Percentiles rank a stretch among this genome's conserved stretches.
Conservation (phyloP, 805 yeast species). For the Cyberlindnera bimundalis region DNA sequence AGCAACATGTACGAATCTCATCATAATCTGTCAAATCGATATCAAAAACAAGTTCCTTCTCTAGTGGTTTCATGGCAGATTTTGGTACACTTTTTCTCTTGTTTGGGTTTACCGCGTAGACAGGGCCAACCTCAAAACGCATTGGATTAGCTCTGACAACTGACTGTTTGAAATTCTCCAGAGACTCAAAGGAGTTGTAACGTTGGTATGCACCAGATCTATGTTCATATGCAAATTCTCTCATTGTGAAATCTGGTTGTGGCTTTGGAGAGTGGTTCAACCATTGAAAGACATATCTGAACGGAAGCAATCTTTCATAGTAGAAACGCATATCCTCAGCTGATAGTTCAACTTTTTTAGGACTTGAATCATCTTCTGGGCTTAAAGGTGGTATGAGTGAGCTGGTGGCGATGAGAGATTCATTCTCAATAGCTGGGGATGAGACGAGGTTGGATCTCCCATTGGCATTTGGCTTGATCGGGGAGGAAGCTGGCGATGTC, state of each 20-base stretch:
- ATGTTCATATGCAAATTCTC: conserved; percentile 93
- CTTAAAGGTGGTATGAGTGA: neutral
- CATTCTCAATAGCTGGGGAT: conserved; percentile 18
- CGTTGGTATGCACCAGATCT: conserved; percentile 87
- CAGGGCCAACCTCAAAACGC: conserved; percentile 94
- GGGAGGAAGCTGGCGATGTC: conserved; percentile 24
- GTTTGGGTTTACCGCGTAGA: conserved; percentile 83
- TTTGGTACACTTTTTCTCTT: conserved; percentile 76
- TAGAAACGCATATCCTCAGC: conserved; percentile 67
- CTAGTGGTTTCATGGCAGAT: conserved; percentile 70
- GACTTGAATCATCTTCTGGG: neutral
- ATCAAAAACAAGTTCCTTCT: conserved; percentile 91
- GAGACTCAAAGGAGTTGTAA: conserved; percentile 68
- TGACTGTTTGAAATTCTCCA: conserved; percentile 73
- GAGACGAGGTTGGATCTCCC: conserved; percentile 15
- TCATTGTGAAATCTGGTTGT: conserved; percentile 70
- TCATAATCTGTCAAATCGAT: conserved; percentile 98
- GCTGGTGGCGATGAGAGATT: conserved; percentile 1
- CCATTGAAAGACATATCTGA: conserved; percentile 81
- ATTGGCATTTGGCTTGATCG: conserved; percentile 21
- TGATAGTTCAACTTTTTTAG: conserved; percentile 16
- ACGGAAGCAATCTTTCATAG: conserved; percentile 72
- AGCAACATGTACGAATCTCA: conserved; percentile 88
- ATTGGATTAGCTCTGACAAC: conserved; percentile 75
- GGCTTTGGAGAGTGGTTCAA: conserved; percentile 80